Conservation (phyloP, 1,284 basidiomycete genomes). For the Ganoderma sinense region DNA sequence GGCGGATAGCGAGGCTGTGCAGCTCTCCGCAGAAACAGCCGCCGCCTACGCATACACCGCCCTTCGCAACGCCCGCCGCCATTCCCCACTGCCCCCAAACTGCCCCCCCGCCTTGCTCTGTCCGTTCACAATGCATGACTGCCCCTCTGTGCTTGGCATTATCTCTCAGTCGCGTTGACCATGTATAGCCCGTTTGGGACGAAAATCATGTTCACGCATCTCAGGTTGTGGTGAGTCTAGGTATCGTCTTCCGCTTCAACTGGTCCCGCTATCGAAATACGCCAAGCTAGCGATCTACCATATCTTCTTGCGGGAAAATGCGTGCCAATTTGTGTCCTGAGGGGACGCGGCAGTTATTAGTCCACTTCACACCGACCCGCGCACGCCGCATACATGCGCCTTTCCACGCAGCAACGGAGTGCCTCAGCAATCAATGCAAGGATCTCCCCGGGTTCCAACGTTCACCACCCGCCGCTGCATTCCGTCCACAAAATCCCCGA, state of each 20-base stretch:
- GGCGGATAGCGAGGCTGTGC: conserved; percentile 8
- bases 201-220: not conserved
- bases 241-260: not conserved
- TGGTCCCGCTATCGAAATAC: not conserved
- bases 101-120: not conserved
- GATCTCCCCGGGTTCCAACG: not conserved
- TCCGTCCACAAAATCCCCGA: not conserved
- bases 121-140: not conserved
- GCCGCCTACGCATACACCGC: not conserved
- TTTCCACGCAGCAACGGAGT: not conserved
- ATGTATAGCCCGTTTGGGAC: not conserved
- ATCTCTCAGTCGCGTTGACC: not conserved
- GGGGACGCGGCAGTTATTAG: not conserved
- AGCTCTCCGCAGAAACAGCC: not conserved
- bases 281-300: not conserved
- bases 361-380: not conserved
- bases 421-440: not conserved
- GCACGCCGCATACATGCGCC: not conserved
- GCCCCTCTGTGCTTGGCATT: not conserved
- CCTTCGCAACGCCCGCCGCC: conserved; percentile 11
- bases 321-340: not conserved
- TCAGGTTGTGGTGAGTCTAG: not conserved
- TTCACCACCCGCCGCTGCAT: not conserved
- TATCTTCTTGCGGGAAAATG: not conserved
- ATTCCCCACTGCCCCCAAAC: not conserved